Percentiles rank a stretch among this genome's conserved stretches.
These are phyloP conservation scores for Hymenoscyphus salicellus DNA, from an alignment of 2,329 filamentous ascomycete genomes.

Conservation along the genomic window DNA sequence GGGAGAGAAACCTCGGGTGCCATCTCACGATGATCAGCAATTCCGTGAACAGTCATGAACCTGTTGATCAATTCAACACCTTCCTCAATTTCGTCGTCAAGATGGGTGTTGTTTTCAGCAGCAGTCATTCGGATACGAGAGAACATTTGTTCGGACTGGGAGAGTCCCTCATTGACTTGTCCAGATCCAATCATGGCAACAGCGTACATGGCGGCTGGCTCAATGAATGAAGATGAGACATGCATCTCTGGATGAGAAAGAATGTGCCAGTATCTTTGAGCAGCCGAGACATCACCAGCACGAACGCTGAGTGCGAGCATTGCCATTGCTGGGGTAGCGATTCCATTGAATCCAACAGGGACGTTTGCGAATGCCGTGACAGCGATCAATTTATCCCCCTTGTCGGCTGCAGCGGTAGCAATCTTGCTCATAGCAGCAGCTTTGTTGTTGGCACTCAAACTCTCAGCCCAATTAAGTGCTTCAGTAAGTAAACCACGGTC, in stretches of 20 bases:
- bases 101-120: constrained; percentile 49
- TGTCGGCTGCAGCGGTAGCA: constrained; percentile 75
- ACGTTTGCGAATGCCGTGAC: constrained; percentile 62
- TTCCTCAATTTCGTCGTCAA: constrained; percentile 81
- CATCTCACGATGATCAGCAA: constrained; percentile 53
- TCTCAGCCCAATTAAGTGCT: constrained; percentile 70
- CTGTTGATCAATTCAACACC: constrained; percentile 66
- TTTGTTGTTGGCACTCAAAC: constrained; percentile 57
- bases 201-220: constrained; percentile 86
- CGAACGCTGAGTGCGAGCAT: constrained; percentile 85
- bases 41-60: constrained; percentile 56
- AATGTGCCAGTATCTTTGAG: constrained; percentile 76
- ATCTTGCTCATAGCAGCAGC: constrained; percentile 68
- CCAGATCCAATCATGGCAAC: constrained; percentile 84
- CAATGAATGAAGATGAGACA: constrained; percentile 66
- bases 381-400: constrained; percentile 67
- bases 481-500: constrained; percentile 67
- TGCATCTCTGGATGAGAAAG: constrained; percentile 61
- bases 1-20: constrained; percentile 46
- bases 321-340: constrained; percentile 66
- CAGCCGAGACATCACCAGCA: constrained; percentile 71
- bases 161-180: constrained; percentile 75
- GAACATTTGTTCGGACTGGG: constrained; percentile 82
- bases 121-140: constrained; percentile 68
- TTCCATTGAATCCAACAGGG: constrained; percentile 47